Conservation (phyloP, 2,329 filamentous ascomycete genomes). For the Botrytis hyacinthi region DNA sequence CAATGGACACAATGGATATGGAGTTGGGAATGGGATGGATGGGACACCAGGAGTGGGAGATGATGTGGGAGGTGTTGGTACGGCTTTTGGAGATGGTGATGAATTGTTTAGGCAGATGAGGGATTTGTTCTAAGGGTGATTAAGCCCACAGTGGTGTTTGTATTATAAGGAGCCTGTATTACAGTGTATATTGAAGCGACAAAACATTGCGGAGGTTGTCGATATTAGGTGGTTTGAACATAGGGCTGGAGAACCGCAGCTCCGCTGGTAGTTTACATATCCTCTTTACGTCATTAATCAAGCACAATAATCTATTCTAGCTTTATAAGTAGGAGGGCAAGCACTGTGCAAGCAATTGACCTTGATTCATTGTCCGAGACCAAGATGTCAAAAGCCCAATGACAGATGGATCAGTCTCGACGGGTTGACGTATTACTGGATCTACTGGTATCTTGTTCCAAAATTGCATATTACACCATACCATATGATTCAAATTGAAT, state of each 20-base stretch:
- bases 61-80: conserved; percentile 23
- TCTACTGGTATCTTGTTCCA: neutral
- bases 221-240: neutral
- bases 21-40: conserved; percentile 23
- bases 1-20: conserved; percentile 24
- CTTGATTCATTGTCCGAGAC: neutral
- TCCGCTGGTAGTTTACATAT: neutral
- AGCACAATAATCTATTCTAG: neutral
- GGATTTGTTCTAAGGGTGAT: conserved; percentile 35
- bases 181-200: neutral
- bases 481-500: neutral
- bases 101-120: conserved; percentile 38
- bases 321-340: neutral
- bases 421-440: neutral
- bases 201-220: neutral
- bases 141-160: neutral
- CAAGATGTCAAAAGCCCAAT: neutral
- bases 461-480: neutral
- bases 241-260: neutral
- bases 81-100: conserved; percentile 39
- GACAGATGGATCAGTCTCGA: neutral
- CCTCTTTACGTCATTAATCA: neutral
- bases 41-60: conserved; percentile 23
- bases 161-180: neutral
- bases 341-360: neutral